Evolutionary conservation across 352 stramenopile species (phyloP).

Genomic region (Phytophthora hibernalis): DNA sequence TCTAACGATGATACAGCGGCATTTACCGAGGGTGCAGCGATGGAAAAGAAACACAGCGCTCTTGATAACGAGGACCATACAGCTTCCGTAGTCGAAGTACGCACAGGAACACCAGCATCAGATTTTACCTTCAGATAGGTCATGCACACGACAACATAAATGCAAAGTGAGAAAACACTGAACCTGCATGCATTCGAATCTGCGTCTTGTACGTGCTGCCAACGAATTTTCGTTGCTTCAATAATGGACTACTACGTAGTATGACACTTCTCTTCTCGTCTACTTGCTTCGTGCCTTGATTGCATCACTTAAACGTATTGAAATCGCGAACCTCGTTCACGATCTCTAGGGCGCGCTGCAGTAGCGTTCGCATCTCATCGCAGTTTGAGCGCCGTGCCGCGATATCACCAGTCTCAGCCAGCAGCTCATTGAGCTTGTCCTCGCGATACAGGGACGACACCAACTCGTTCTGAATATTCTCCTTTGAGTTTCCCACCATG

Average conservation of each 20-base stretch:
- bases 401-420: conserved; percentile 97
- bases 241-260: conserved; percentile 20
- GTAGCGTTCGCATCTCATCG: conserved; percentile 96
- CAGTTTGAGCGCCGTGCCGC: conserved; percentile 94
- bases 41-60: conserved; percentile 4
- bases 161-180: conserved; percentile 1
- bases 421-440: conserved; percentile 94
- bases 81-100: conserved; percentile 14
- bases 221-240: conserved; percentile 8
- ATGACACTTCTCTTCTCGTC: conserved; percentile 19
- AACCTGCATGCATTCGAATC: neutral
- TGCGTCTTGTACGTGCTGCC: conserved; percentile 14
- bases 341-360: conserved; percentile 97
- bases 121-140: conserved; percentile 21
- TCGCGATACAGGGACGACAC: conserved; percentile 97
- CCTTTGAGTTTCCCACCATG: conserved; percentile 94
- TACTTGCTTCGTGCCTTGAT: too few relatives aligned
- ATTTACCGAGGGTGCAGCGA: neutral
- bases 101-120: conserved; percentile 23
- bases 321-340: conserved; percentile 99
- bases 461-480: conserved; percentile 98
- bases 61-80: conserved; percentile 3
- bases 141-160: too few relatives aligned
- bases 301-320: conserved; percentile 95
- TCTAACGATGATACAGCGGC: neutral